Evolutionary conservation across 2,329 filamentous ascomycete species (phyloP).

Genomic region (Aspergillus uvarum): DNA sequence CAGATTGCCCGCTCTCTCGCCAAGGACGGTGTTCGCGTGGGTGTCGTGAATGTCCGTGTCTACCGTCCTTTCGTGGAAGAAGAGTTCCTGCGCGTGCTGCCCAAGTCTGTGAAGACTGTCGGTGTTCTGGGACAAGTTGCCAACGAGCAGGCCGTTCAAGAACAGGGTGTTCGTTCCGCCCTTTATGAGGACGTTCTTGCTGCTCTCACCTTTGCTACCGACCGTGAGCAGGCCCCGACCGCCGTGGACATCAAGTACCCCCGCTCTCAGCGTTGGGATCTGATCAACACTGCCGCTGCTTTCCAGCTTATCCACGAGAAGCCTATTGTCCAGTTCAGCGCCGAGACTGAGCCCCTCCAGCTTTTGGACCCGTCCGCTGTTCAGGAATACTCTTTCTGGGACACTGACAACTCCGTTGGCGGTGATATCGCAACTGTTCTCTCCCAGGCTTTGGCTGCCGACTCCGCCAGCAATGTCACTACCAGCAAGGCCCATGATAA

Average conservation of each 20-base stretch:
- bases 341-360: conserved; percentile 49
- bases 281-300: conserved; percentile 44
- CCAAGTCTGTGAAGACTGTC: conserved; percentile 71
- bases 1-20: conserved; percentile 75
- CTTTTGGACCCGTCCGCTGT: conserved; percentile 56
- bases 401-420: conserved; percentile 72
- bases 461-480: conserved; percentile 62
- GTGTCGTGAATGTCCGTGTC: conserved; percentile 85
- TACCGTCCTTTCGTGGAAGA: conserved; percentile 96
- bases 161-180: conserved; percentile 74
- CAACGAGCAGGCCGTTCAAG: conserved; percentile 69
- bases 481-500: conserved; percentile 62
- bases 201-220: conserved; percentile 73
- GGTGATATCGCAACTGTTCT: conserved; percentile 63
- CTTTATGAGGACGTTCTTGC: conserved; percentile 91
- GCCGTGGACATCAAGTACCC: conserved; percentile 90
- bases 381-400: conserved; percentile 92
- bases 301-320: conserved; percentile 49
- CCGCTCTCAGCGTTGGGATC: conserved; percentile 65
- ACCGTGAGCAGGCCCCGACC: conserved; percentile 61
- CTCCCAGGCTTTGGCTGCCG: conserved; percentile 59
- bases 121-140: conserved; percentile 87
- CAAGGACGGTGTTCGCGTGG: conserved; percentile 72
- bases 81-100: conserved; percentile 80
- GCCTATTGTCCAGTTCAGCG: conserved; percentile 38